Base-by-base conservation (phyloP, 202 grass and related monocot species). In the Setaria viridis region DNA sequence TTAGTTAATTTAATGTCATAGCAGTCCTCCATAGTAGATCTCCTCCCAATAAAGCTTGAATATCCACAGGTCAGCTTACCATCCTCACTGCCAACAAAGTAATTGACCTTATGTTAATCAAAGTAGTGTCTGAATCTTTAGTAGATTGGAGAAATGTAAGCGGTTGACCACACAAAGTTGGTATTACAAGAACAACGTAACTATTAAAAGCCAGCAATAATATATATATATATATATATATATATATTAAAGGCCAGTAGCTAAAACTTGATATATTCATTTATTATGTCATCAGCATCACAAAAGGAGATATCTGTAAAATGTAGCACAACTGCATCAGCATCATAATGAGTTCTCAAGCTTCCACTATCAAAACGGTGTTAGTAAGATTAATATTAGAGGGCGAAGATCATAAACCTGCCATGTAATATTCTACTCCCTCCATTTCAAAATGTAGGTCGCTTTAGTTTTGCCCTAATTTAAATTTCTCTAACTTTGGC, bases 1-100 rank as follows among this genome's bases (percentile, higher is more conserved):
- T 87, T 86, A 70, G 88, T 78, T 33, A 91, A 84, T 80, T 92
- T 94, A 67, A 91, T 78, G 42, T 94, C 93, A 89, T 88, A 95
- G 51, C 84, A 88, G 83, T 98, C 95, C 82, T 98, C 93, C 95
- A 95, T 98, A 76, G 80, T 86, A 82, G 89, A 50, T 69, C 93
- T 91, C 79, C 65, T 83, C 62, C 93, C 93, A 67, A 74, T 86
- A 74, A 89, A 95, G 80, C 89, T 95, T 47, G 92, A 91, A 71
- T 93, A 95, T 67, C 91, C 95, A 69, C 85, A 98, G 51, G 86
- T 88, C 53, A 98, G 54, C 17, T 60, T 94, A 63, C 88, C 88
- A 89, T 91, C 91, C 70, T 89, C 93, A 35, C 95, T 95, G 86
- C 55, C 59, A 93, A 87, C 54, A 60, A 81, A 77, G 49, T 86